Evolutionary conservation across 768 basidiomycete species (phyloP).

Genomic region (Crepidotus variabilis): DNA sequence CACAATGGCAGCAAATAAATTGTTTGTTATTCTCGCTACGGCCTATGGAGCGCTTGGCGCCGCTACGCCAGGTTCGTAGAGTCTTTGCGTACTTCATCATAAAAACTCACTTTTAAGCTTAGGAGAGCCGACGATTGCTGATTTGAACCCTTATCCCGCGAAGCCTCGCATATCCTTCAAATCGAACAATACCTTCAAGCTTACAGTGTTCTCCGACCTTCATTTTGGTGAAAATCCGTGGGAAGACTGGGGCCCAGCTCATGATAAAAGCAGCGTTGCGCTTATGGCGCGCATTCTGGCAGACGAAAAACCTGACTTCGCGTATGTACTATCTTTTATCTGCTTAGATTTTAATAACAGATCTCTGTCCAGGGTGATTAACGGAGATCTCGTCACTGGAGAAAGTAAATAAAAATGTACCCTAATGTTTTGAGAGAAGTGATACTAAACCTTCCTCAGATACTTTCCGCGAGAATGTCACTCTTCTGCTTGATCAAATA

Average conservation of each 20-base stretch:
- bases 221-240: conserved; percentile 77
- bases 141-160: conserved; percentile 32
- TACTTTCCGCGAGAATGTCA: conserved; percentile 65
- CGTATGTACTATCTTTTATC: conserved; percentile 36
- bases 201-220: conserved; percentile 71
- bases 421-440: not conserved
- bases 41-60: too few species aligned
- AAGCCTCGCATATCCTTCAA: conserved; percentile 52
- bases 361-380: conserved; percentile 63
- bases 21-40: too few species aligned
- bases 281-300: conserved; percentile 55
- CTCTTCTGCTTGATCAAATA: conserved; percentile 60
- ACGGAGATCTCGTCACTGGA: conserved; percentile 73
- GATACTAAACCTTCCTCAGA: conserved; percentile 29
- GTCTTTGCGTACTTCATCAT: too few species aligned
- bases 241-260: conserved; percentile 63
- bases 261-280: conserved; percentile 58
- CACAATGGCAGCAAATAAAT: too few species aligned
- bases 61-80: too few species aligned
- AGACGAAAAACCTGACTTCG: conserved; percentile 65
- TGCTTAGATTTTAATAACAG: too few species aligned
- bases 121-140: not conserved
- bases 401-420: conserved; percentile 40
- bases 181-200: conserved; percentile 59
- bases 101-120: too few species aligned